Conservation (phyloP, 306 rosid genomes). For the Pueraria montana region DNA sequence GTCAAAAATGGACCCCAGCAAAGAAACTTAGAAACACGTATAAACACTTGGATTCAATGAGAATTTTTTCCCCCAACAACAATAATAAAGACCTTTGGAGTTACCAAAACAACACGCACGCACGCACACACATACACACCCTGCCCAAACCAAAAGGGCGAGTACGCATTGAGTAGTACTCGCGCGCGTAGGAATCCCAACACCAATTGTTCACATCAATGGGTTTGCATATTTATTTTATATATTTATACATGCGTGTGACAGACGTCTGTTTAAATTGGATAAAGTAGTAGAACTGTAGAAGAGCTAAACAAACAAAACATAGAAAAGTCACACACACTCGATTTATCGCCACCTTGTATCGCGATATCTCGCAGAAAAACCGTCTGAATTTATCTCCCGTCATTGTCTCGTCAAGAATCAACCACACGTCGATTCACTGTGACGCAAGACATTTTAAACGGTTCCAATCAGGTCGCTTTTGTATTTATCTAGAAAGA, state of each 20-base stretch:
- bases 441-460: constrained; percentile 74
- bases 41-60: background rate
- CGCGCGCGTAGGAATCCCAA: constrained; percentile 39
- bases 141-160: constrained; percentile 22
- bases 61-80: background rate
- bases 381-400: background rate
- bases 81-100: constrained; percentile 28
- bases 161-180: constrained; percentile 9
- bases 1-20: constrained; percentile 28
- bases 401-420: constrained; percentile 47
- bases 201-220: constrained; percentile 34
- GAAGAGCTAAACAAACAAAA: constrained; percentile 26
- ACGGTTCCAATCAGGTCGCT: constrained; percentile 73
- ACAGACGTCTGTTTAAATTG: constrained; percentile 62
- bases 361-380: background rate
- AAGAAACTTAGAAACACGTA: constrained; percentile 11
- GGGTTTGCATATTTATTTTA: constrained; percentile 1
- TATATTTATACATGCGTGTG: constrained; percentile 59
- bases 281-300: constrained; percentile 46
- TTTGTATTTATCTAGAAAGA: constrained; percentile 67
- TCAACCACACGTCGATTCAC: constrained; percentile 64
- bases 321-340: background rate
- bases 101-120: constrained; percentile 21
- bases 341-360: constrained; percentile 24
- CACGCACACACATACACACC: background rate